These are phyloP conservation scores for Tolypocladium tundrense DNA, from an alignment of 2,329 filamentous ascomycete genomes.

Conservation along the genomic window DNA sequence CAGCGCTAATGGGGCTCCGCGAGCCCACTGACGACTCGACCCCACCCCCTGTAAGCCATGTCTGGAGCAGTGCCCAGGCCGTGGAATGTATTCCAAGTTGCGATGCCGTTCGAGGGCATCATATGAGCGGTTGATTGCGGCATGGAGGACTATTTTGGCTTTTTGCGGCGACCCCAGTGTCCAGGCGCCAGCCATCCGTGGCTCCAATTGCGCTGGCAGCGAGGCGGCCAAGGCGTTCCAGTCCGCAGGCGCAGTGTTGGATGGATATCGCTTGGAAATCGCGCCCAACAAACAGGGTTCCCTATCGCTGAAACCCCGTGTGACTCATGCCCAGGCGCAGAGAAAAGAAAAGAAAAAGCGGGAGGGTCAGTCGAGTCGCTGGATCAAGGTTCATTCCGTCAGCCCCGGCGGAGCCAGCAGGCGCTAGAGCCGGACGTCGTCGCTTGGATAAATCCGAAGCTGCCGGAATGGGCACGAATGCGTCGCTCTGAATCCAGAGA, in stretches of 20 bases:
- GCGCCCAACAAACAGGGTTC: slow-evolving; percentile 7
- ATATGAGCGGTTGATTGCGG: neutral
- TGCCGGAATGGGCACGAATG: neutral
- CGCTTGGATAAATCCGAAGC: neutral
- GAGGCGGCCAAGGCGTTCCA: neutral
- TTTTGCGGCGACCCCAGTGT: neutral
- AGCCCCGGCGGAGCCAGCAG: slow-evolving; percentile 5
- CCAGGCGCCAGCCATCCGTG: neutral
- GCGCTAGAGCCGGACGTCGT: neutral
- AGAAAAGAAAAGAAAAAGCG: slow-evolving; percentile 7
- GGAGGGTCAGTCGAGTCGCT: neutral
- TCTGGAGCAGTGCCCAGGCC: neutral
- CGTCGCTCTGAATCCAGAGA: neutral
- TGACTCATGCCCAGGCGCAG: slow-evolving; percentile 10
- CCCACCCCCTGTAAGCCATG: slow-evolving; percentile 5
- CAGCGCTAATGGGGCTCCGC: neutral
- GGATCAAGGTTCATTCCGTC: slow-evolving; percentile 6
- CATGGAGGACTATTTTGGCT: neutral
- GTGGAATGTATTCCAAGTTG: neutral
- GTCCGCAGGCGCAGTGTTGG: neutral
- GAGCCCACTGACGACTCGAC: slow-evolving; percentile 5
- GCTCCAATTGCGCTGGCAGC: neutral
- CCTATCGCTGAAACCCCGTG: slow-evolving; percentile 9
- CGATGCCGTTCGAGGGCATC: neutral
- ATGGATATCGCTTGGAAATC: neutral